A percentile compares a stretch with the other conserved stretches of the same genome.
Evolutionary conservation across 768 basidiomycete genomes (phyloP).

Genomic region (Rhodotorula taiwanensis): DNA sequence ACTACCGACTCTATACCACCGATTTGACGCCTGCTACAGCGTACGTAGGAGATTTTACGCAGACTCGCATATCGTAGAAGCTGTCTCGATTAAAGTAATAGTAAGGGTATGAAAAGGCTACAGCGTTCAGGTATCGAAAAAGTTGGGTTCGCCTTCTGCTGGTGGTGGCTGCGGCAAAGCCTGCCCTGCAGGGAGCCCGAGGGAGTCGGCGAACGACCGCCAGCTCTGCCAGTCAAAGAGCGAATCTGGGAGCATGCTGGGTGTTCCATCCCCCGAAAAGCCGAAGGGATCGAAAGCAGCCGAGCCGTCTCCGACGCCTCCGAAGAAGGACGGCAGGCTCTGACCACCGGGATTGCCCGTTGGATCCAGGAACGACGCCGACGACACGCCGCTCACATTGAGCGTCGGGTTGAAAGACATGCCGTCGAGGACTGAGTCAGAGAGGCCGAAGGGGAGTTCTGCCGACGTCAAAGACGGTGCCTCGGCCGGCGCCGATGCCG

Average conservation of each 20-base stretch:
- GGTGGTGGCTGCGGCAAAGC: too few relatives aligned
- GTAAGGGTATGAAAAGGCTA: too few relatives aligned
- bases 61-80: neutral
- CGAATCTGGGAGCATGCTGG: constrained; percentile 16
- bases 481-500: too few relatives aligned
- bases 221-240: constrained; percentile 11
- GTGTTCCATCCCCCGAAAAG: constrained; percentile 23
- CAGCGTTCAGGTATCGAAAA: too few relatives aligned
- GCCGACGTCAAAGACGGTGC: constrained; percentile 17
- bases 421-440: constrained; percentile 21
- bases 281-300: constrained; percentile 30
- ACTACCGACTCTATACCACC: neutral
- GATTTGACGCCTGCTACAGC: neutral
- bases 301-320: neutral
- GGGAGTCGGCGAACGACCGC: constrained; percentile 12
- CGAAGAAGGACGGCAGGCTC: neutral
- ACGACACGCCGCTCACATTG: constrained; percentile 4
- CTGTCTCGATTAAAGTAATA: too few relatives aligned
- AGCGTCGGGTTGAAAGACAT: constrained; percentile 29
- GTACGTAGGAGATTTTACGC: constrained; percentile 18
- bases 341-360: neutral
- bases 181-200: neutral
- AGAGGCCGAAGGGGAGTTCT: constrained; percentile 28
- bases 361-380: neutral
- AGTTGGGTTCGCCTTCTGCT: too few relatives aligned